Conservation (phyloP, 2,329 filamentous ascomycete species). For the Lecanoromycetidae sp. region DNA sequence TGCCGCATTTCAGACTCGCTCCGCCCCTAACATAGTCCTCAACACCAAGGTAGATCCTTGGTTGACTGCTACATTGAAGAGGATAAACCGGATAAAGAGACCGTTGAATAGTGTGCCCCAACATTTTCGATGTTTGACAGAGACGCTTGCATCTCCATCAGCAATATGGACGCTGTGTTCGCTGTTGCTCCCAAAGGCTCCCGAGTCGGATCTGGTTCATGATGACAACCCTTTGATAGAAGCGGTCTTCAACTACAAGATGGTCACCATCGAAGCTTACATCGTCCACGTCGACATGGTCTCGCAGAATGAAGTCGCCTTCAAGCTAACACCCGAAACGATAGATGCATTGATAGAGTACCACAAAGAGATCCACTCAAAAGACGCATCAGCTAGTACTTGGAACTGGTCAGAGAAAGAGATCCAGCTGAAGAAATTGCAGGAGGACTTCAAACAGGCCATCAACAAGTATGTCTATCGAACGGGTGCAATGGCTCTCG, state of each 20-base stretch:
- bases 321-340: slow-evolving; percentile 89
- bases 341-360: slow-evolving; percentile 90
- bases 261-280: slow-evolving; percentile 90
- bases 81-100: slow-evolving; percentile 92
- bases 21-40: slow-evolving; percentile 88
- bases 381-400: slow-evolving; percentile 76
- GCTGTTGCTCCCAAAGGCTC: slow-evolving; percentile 81
- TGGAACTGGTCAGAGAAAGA: slow-evolving; percentile 97
- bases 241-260: slow-evolving; percentile 81
- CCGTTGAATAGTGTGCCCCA: slow-evolving; percentile 94
- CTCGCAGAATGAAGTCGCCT: slow-evolving; percentile 89
- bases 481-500: slow-evolving; percentile 74
- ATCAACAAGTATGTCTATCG: slow-evolving; percentile 96
- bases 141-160: slow-evolving; percentile 76
- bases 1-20: slow-evolving; percentile 87
- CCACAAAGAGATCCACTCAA: slow-evolving; percentile 89
- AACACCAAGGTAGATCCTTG: slow-evolving; percentile 87
- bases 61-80: slow-evolving; percentile 92
- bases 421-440: slow-evolving; percentile 88
- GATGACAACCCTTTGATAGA: slow-evolving; percentile 75
- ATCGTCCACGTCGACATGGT: slow-evolving; percentile 99
- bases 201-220: slow-evolving; percentile 70
- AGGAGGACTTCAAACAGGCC: slow-evolving; percentile 91
- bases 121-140: slow-evolving; percentile 88
- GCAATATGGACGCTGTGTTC: slow-evolving; percentile 93